phyloP scores from a whole-genome alignment of 441 rosid genomes.

The Mallotus repandus region DNA sequence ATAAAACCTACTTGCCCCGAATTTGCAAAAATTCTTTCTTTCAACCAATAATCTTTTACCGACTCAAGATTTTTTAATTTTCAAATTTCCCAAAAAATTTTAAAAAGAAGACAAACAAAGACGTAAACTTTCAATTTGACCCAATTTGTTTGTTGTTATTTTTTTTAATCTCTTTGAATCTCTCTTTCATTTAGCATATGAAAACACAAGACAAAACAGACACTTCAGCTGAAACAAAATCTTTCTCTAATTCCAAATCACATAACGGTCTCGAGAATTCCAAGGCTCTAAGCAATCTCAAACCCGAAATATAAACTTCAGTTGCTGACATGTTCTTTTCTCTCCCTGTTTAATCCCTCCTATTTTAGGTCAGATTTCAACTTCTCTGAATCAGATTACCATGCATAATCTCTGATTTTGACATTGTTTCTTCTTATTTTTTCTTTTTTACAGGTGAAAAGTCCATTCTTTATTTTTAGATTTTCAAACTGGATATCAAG shows the following conservation, averaged over 20 bases:
- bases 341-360: constrained; percentile 16
- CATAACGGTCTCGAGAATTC: constrained; percentile 51
- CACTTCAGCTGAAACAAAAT: constrained; percentile 4
- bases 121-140: constrained; percentile 33
- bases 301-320: no score
- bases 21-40: neutral
- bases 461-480: no score
- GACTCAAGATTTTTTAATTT: neutral
- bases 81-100: no score
- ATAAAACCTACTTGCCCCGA: neutral
- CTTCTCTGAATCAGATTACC: constrained; percentile 35
- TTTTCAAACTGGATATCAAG: no score
- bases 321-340: constrained; percentile 71
- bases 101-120: neutral
- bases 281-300: no score
- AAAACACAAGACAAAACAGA: constrained; percentile 3
- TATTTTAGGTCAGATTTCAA: constrained; percentile 55
- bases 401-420: constrained; percentile 22
- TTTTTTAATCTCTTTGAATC: neutral
- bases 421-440: constrained; percentile 11
- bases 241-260: constrained; percentile 12
- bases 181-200: neutral
- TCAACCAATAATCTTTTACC: neutral
- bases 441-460: no score
- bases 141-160: constrained; percentile 6